These are phyloP conservation scores for Nigrospora sphaerica DNA, from an alignment of 2,329 filamentous ascomycete species.

Conservation along the genomic window DNA sequence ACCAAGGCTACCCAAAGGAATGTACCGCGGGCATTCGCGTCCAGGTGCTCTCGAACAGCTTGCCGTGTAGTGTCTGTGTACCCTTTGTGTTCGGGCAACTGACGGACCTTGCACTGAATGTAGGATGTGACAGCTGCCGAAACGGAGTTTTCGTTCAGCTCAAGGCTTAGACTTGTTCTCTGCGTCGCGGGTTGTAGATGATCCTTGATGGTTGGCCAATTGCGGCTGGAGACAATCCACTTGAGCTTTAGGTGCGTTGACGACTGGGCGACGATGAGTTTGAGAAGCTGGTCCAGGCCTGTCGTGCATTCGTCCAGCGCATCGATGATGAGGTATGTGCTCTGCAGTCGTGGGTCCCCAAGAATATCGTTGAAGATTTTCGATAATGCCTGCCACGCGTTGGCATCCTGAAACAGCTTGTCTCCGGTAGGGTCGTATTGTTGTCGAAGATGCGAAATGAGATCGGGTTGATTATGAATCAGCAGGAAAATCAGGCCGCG, in stretches of 20 bases:
- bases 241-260: conserved; percentile 17
- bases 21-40: conserved; percentile 28
- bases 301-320: conserved; percentile 1
- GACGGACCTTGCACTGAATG: conserved; percentile 23
- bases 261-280: conserved; percentile 4
- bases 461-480: conserved; percentile 19
- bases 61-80: background rate
- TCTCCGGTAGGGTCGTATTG: conserved; percentile 25
- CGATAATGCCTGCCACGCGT: conserved; percentile 27
- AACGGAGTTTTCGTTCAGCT: conserved; percentile 27
- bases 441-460: conserved; percentile 25
- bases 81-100: background rate
- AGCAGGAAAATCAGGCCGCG: conserved; percentile 35
- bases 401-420: conserved; percentile 28
- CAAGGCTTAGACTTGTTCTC: conserved; percentile 20
- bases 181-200: conserved; percentile 10
- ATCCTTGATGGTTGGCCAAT: conserved; percentile 27
- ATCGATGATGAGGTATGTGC: conserved; percentile 9
- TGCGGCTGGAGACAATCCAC: conserved; percentile 38
- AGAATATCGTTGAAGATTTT: conserved; percentile 32
- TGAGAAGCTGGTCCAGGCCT: background rate
- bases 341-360: conserved; percentile 19
- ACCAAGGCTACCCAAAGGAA: conserved; percentile 38
- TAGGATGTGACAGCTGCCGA: conserved; percentile 24
- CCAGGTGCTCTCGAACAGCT: conserved; percentile 1